These are phyloP conservation scores for Tulasnella sp. DNA, from an alignment of 768 basidiomycete genomes.

Conservation along the genomic window DNA sequence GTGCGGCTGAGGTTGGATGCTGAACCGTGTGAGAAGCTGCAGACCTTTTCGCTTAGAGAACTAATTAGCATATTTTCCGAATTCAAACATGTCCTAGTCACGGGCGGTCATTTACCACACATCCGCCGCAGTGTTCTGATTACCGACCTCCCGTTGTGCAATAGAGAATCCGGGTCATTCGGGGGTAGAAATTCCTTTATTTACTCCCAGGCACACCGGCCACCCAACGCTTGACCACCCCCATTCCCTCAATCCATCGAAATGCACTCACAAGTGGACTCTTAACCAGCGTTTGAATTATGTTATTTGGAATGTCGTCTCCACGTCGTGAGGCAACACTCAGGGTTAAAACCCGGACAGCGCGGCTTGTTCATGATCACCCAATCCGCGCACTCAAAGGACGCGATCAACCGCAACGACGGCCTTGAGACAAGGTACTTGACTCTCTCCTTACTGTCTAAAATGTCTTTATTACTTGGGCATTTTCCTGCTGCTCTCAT, in stretches of 20 bases:
- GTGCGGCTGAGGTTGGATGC: background rate
- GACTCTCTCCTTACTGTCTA: too few species aligned
- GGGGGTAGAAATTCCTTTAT: background rate
- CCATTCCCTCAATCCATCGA: background rate
- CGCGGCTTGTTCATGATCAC: background rate
- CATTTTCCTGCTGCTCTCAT: background rate
- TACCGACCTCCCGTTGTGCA: too few species aligned
- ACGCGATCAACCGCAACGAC: background rate
- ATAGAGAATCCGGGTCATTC: background rate
- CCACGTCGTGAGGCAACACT: too few species aligned
- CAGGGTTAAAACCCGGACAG: background rate
- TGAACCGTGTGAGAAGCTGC: too few species aligned
- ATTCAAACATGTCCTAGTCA: too few species aligned
- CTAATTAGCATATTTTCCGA: too few species aligned
- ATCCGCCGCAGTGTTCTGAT: too few species aligned
- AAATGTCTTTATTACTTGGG: background rate
- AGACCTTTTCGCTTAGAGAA: too few species aligned
- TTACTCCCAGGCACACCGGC: slow-evolving; percentile 1
- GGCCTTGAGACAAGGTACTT: background rate
- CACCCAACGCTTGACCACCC: background rate
- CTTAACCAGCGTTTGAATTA: too few species aligned
- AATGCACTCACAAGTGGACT: too few species aligned
- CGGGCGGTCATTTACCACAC: too few species aligned
- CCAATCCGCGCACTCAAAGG: background rate
- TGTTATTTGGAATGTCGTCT: background rate